phyloP scores from a whole-genome alignment of 495 filamentous ascomycete species.

The Tetracladium marchalianum region DNA sequence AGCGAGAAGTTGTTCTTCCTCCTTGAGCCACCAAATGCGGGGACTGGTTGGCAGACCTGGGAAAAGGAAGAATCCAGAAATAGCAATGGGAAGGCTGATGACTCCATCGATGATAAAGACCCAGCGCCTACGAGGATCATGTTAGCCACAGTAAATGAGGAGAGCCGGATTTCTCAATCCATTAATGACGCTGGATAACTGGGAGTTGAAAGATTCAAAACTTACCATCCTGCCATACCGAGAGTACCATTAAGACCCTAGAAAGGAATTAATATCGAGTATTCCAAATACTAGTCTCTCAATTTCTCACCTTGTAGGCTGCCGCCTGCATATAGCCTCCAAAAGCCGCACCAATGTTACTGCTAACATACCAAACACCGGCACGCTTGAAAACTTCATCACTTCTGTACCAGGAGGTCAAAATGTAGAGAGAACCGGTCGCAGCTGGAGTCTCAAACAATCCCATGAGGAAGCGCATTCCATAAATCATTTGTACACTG shows the following conservation, averaged over 20 bases:
- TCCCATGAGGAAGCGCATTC: constrained; percentile 56
- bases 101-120: constrained; percentile 44
- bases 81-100: constrained; percentile 42
- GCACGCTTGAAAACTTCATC: constrained; percentile 52
- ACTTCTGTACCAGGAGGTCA: constrained; percentile 56
- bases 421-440: constrained; percentile 51
- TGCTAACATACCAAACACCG: constrained; percentile 38
- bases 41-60: constrained; percentile 47
- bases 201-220: too few species aligned
- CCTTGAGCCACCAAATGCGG: constrained; percentile 35
- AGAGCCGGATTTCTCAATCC: too few species aligned
- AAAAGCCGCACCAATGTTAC: constrained; percentile 34
- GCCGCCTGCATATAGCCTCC: constrained; percentile 47
- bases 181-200: too few species aligned
- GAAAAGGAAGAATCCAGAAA: constrained; percentile 46
- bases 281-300: too few species aligned
- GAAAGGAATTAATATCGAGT: too few species aligned
- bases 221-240: constrained; percentile 42
- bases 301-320: constrained; percentile 27
- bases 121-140: constrained; percentile 48
- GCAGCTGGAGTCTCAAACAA: constrained; percentile 48
- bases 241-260: constrained; percentile 36
- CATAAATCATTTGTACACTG: constrained; percentile 40
- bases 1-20: constrained; percentile 33
- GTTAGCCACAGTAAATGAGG: too few species aligned